Percentiles rank a stretch among this genome's conserved stretches.
phyloP scores from a whole-genome alignment of 352 stramenopile species.

The Phytophthora sansomeana region DNA sequence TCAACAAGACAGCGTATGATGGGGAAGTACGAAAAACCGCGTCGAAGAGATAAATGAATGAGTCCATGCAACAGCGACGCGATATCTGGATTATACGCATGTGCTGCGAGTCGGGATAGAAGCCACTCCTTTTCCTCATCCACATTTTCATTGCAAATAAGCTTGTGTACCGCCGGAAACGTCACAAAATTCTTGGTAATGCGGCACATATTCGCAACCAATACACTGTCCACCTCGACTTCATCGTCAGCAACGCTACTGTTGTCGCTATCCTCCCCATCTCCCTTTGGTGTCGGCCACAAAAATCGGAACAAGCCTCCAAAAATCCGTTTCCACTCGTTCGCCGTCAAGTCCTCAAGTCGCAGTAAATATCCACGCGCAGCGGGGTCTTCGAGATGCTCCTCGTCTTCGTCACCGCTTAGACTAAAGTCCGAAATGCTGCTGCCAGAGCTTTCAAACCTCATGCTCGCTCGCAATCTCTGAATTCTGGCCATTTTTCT shows the following conservation, averaged over 20 bases:
- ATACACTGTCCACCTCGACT: conserved; percentile 58
- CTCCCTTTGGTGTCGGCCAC: conserved; percentile 29
- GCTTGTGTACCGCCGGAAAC: conserved; percentile 67
- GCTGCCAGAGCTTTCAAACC: conserved; percentile 53
- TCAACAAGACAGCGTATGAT: conserved; percentile 65
- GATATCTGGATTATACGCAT: conserved; percentile 75
- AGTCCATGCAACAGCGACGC: conserved; percentile 67
- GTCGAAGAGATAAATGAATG: conserved; percentile 66
- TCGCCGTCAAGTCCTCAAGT: conserved; percentile 68
- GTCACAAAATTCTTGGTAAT: conserved; percentile 77
- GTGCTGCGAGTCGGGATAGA: conserved; percentile 50
- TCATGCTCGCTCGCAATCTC: conserved; percentile 45
- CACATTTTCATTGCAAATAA: conserved; percentile 56
- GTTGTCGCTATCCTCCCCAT: conserved; percentile 12
- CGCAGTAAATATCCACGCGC: conserved; percentile 71
- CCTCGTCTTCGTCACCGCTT: conserved; percentile 33
- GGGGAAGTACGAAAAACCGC: conserved; percentile 47
- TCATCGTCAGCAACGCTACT: conserved; percentile 26
- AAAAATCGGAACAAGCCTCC: conserved; percentile 65
- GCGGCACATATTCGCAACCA: conserved; percentile 74
- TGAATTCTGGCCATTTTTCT: conserved; percentile 51
- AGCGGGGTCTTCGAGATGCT: conserved; percentile 37
- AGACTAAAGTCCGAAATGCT: conserved; percentile 52
- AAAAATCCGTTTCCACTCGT: conserved; percentile 82
- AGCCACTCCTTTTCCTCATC: conserved; percentile 47